These are phyloP conservation scores for Gilbertella persicaria DNA, from an alignment of 371 early-diverging fungal genomes.

Conservation along the genomic window DNA sequence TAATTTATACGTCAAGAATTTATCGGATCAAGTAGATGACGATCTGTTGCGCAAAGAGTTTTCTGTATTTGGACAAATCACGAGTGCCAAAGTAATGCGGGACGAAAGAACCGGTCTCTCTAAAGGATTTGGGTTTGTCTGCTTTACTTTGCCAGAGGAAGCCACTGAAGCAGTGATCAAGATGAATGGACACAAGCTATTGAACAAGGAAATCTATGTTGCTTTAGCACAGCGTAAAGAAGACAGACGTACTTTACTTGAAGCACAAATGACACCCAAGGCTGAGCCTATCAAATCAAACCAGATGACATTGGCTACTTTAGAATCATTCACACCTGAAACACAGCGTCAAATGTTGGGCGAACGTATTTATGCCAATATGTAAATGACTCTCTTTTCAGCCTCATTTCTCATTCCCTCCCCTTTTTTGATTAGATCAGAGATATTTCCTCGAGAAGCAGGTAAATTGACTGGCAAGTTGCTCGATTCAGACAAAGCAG, in stretches of 20 bases:
- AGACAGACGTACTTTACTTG: slow-evolving; percentile 84
- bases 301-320: slow-evolving; percentile 43
- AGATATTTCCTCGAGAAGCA: slow-evolving; percentile 69
- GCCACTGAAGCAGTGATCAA: slow-evolving; percentile 84
- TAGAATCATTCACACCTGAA: slow-evolving; percentile 76
- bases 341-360: slow-evolving; percentile 93
- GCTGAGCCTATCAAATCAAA: slow-evolving; percentile 3
- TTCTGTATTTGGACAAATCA: slow-evolving; percentile 88
- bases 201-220: slow-evolving; percentile 93
- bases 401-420: not conserved
- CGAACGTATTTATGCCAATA: slow-evolving; percentile 87
- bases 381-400: slow-evolving; percentile 35
- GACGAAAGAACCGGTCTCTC: slow-evolving; percentile 80
- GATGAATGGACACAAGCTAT: slow-evolving; percentile 86
- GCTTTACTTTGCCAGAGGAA: slow-evolving; percentile 85
- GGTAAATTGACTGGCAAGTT: slow-evolving; percentile 98
- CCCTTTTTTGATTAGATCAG: slow-evolving; percentile 17
- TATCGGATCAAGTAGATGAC: slow-evolving; percentile 92
- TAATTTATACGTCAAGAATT: slow-evolving; percentile 97
- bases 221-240: slow-evolving; percentile 97
- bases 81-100: slow-evolving; percentile 96
- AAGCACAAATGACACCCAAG: slow-evolving; percentile 61
- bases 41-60: slow-evolving; percentile 91
- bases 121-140: slow-evolving; percentile 90
- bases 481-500: slow-evolving; percentile 93